These are phyloP conservation scores for Trichoderma polysporum DNA, from an alignment of 2,329 filamentous ascomycete species.

Conservation along the genomic window DNA sequence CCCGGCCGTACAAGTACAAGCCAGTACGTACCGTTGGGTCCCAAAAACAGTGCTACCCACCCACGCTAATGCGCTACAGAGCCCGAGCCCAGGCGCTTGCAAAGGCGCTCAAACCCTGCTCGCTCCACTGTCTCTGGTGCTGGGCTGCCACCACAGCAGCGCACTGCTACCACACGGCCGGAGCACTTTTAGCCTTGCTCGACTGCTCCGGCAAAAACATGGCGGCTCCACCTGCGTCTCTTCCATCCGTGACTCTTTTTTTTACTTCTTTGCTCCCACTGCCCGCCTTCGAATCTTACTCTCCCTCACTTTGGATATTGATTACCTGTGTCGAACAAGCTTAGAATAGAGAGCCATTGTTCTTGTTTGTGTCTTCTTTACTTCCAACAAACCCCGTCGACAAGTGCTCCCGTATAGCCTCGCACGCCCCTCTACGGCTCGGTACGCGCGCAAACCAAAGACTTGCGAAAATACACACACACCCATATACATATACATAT, in stretches of 20 bases:
- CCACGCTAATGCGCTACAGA: constrained; percentile 18
- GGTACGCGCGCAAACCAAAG: background rate
- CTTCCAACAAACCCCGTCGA: background rate
- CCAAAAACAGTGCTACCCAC: constrained; percentile 18
- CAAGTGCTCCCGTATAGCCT: background rate
- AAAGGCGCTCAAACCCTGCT: background rate
- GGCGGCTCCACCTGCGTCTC: background rate
- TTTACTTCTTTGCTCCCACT: constrained; percentile 9
- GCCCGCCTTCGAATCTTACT: background rate
- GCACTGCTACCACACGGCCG: constrained; percentile 5
- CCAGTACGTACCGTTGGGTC: constrained; percentile 19
- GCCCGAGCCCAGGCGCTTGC: background rate
- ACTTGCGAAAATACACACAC: background rate
- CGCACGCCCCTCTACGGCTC: background rate
- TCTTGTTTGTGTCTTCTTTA: background rate
- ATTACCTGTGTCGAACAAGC: background rate
- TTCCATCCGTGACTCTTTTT: constrained; percentile 9
- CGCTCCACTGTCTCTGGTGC: background rate
- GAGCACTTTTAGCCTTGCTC: constrained; percentile 12
- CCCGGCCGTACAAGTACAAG: background rate
- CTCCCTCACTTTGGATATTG: background rate
- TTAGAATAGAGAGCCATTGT: background rate
- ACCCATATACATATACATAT: background rate
- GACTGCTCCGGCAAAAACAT: background rate
- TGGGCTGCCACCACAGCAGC: constrained; percentile 6